Base-by-base conservation (phyloP, 2,329 filamentous ascomycete species). In the Arthrinium phaeospermum region DNA sequence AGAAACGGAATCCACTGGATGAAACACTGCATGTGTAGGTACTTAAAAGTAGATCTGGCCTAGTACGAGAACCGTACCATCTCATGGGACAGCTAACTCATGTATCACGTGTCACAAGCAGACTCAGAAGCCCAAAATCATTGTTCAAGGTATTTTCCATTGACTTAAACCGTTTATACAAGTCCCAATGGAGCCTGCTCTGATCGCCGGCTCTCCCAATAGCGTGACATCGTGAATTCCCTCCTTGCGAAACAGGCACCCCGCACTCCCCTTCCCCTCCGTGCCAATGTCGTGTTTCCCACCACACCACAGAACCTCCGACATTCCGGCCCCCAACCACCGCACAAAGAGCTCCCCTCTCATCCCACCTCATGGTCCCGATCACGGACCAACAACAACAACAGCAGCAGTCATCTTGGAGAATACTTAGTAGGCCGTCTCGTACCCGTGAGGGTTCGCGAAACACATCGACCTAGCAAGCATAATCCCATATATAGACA, bases 181-280 rank as follows among this genome's bases (percentile, higher is more conserved):
- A 69, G 45, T 69, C 67, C 67, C 67, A 34, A 34, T 24, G 30
- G 67, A 49, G 37, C 27, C 45, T 49, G 67, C 24, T 64, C 57
- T 41, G 57, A 64, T 64, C 57, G 57, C 57, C 57, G 57, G 67
- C 67, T 49, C 47, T n/a, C 45, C 67, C 45, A 49, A 49, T 69
- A 49, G 47, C 67, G 67, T 69, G 67, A 69, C 67, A 69, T 69
- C 67, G 67, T 69, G 67, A 69, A 47, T 49, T 69, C 67, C 67
- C 45, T 44, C 24, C 27, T 69, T 69, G 27, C 24, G 67, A 49
- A 46, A 16, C 27, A 34, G 44, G 45, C 47, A 30, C 67, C 67
- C n/a, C 67, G 19, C n/a, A 45, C 67, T 68, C 30, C 67, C 22
- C 44, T n/a, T 68, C 12, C 22, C 22, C 1, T 68, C 67, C 22